These are phyloP conservation scores for Camelina hispida DNA, from an alignment of 345 rosid genomes.

Conservation along the genomic window DNA sequence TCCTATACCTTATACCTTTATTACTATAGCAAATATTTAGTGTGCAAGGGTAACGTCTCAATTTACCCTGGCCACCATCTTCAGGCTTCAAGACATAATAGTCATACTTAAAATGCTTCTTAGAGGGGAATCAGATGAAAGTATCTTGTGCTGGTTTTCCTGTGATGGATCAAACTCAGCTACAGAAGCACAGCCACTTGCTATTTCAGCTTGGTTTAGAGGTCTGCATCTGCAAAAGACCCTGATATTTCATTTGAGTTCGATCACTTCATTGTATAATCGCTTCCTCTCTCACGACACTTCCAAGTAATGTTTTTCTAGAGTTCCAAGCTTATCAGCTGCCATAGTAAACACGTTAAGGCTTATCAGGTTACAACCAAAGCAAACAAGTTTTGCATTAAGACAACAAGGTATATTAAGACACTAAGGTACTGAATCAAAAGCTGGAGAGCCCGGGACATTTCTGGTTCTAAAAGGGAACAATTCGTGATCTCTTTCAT, in stretches of 20 bases:
- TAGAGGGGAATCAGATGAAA: conserved; percentile 80
- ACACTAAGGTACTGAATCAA: conserved; percentile 55
- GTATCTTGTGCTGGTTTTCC: conserved; percentile 74
- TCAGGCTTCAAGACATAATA: conserved; percentile 84
- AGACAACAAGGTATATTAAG: conserved; percentile 7
- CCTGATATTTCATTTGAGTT: conserved; percentile 91
- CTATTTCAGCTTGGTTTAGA: conserved; percentile 60
- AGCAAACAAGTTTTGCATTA: conserved; percentile 16
- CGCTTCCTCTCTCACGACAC: conserved; percentile 74
- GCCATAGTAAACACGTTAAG: conserved; percentile 32
- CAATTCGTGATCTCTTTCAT: conserved; percentile 55
- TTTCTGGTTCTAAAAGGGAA: conserved; percentile 55
- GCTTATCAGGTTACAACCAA: conserved; percentile 13
- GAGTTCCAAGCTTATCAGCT: conserved; percentile 66
- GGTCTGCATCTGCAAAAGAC: conserved; percentile 99
- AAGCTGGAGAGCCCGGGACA: conserved; percentile 50
- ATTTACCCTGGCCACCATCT: conserved; percentile 80
- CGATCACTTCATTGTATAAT: conserved; percentile 88
- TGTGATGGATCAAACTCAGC: conserved; percentile 76
- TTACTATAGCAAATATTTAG: no score
- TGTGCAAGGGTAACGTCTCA: neutral
- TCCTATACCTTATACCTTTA: no score
- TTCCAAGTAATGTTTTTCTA: conserved; percentile 70
- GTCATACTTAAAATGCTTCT: conserved; percentile 90
- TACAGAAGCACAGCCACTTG: conserved; percentile 59